Evolutionary conservation across 352 stramenopile genomes (phyloP).

Genomic region (Globisporangium sylvaticum): DNA sequence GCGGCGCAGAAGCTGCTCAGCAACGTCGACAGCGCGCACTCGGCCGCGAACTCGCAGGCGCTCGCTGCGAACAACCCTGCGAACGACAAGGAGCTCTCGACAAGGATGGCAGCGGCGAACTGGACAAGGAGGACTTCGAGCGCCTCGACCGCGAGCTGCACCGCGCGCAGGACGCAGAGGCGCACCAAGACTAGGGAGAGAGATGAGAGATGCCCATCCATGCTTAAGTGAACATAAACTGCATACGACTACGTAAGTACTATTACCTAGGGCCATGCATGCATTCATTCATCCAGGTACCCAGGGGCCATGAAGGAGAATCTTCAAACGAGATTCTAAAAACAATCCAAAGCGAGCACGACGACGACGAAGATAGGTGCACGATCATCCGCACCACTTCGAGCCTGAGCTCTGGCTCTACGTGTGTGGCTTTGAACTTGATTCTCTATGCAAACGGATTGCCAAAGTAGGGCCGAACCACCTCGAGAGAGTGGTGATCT

Average conservation of each 20-base stretch:
- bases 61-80: conserved; percentile 7
- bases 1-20: conserved; percentile 44
- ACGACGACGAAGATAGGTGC: not conserved
- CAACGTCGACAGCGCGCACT: conserved; percentile 43
- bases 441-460: not conserved
- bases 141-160: conserved; percentile 55
- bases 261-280: not conserved
- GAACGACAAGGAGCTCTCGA: conserved; percentile 28
- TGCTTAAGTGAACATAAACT: not conserved
- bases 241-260: not conserved
- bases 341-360: not conserved
- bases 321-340: not conserved
- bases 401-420: not conserved
- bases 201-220: not conserved
- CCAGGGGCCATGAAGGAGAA: not conserved
- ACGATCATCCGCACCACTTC: not conserved
- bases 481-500: not conserved
- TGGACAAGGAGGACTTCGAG: conserved; percentile 65
- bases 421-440: not conserved
- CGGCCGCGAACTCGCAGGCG: not conserved
- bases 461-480: too few species aligned
- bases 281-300: not conserved
- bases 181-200: not conserved
- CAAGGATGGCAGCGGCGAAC: conserved; percentile 57
- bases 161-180: conserved; percentile 25